These are phyloP conservation scores for Capsicum chinense DNA, from an alignment of 257 asterid genomes.

Conservation along the genomic window DNA sequence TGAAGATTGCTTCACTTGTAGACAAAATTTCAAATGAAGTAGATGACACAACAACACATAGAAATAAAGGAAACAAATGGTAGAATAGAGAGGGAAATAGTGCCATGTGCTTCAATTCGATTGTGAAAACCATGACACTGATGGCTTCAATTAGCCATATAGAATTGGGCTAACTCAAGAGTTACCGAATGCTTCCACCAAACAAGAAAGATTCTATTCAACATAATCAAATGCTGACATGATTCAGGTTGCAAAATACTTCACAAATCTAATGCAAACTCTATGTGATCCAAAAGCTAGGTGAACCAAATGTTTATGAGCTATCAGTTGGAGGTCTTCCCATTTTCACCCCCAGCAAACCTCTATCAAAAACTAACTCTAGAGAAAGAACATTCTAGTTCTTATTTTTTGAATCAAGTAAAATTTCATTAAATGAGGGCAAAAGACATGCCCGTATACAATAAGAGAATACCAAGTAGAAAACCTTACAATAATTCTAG, in stretches of 20 bases:
- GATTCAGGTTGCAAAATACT: neutral
- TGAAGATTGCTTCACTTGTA: neutral
- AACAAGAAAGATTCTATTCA: neutral
- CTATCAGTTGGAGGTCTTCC: neutral
- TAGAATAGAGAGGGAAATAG: neutral
- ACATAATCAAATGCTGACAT: neutral
- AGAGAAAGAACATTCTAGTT: neutral
- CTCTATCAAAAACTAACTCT: neutral
- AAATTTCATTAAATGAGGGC: neutral
- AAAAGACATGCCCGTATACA: neutral
- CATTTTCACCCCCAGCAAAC: neutral
- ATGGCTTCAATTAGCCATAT: neutral
- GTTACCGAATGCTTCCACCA: neutral
- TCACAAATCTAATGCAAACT: neutral
- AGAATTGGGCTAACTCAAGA: neutral
- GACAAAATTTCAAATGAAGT: neutral
- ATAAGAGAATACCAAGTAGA: conserved; percentile 17
- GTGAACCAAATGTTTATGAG: neutral
- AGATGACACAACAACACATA: neutral
- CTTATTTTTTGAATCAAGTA: neutral
- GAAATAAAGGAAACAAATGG: neutral
- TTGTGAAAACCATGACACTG: neutral
- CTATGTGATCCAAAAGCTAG: neutral
- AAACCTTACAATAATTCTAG: conserved; percentile 4
- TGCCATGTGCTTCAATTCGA: neutral